phyloP scores from a whole-genome alignment of 129 eudicot genomes.

The Smallanthus sonchifolius region DNA sequence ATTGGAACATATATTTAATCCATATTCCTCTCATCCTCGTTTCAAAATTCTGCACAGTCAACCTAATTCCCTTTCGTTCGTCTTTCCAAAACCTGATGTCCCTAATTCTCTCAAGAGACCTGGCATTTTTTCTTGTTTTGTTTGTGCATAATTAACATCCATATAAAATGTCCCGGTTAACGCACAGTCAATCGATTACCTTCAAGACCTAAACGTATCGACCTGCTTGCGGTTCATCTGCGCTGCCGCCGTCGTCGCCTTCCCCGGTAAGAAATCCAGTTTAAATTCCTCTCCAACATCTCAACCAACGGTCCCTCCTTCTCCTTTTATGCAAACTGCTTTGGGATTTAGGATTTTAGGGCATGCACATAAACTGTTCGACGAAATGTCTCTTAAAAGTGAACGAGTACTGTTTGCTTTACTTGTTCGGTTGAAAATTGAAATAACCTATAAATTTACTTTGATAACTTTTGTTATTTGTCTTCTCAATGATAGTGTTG shows the following conservation, averaged over 20 bases:
- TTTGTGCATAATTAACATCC: no score
- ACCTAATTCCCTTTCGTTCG: no score
- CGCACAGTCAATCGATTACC: no score
- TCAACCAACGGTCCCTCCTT: neutral
- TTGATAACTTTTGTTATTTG: neutral
- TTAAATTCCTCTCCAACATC: neutral
- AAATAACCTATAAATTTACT: neutral
- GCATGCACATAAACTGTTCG: constrained; percentile 7
- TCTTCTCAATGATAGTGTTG: neutral
- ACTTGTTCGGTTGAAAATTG: neutral
- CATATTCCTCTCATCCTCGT: no score
- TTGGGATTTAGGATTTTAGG: neutral
- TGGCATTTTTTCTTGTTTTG: no score
- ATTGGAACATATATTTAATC: no score
- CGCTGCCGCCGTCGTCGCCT: neutral
- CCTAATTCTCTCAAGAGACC: no score
- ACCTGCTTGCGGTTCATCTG: neutral
- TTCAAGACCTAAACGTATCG: neutral
- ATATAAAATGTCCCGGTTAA: no score
- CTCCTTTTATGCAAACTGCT: neutral
- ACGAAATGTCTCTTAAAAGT: neutral
- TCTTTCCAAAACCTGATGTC: no score
- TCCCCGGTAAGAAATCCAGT: neutral
- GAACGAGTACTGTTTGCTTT: neutral
- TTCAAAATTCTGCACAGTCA: no score